These are phyloP conservation scores for Polymyxa betae DNA, from an alignment of 208 protist species.

Conservation along the genomic window DNA sequence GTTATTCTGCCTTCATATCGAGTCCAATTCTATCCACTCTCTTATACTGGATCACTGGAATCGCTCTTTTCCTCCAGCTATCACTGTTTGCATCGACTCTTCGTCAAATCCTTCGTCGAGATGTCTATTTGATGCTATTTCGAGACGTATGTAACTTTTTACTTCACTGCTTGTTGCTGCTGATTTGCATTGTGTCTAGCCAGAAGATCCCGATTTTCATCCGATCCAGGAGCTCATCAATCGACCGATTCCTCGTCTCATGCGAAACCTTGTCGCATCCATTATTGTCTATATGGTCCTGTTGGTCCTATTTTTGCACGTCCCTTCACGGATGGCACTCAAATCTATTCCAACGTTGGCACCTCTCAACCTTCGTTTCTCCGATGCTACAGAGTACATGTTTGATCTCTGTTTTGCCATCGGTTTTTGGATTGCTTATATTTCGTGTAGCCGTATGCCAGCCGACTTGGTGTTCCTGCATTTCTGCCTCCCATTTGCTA, in stretches of 20 bases:
- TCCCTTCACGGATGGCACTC: not conserved
- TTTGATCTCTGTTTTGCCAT: not conserved
- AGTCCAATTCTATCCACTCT: not conserved
- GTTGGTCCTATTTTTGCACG: not conserved
- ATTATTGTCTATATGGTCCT: constrained; percentile 14
- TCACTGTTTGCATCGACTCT: not conserved
- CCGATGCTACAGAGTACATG: constrained; percentile 38
- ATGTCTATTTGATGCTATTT: constrained; percentile 33
- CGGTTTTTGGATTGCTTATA: not conserved
- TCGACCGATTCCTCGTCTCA: not conserved
- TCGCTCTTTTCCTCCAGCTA: constrained; percentile 19
- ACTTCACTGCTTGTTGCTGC: not conserved
- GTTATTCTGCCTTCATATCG: not conserved
- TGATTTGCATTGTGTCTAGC: not conserved
- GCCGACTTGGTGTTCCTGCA: constrained; percentile 23
- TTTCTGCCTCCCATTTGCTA: constrained; percentile 43
- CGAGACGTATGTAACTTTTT: constrained; percentile 14
- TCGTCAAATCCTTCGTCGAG: constrained; percentile 5
- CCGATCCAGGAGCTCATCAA: constrained; percentile 36
- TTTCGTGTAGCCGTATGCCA: constrained; percentile 1
- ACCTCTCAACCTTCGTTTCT: constrained; percentile 3
- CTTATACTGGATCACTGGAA: constrained; percentile 16
- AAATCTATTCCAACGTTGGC: not conserved
- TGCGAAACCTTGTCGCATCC: not conserved
- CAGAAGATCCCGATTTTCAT: constrained; percentile 38